phyloP scores from a whole-genome alignment of 805 yeast genomes.

The Myxozyma lipomycoides region DNA sequence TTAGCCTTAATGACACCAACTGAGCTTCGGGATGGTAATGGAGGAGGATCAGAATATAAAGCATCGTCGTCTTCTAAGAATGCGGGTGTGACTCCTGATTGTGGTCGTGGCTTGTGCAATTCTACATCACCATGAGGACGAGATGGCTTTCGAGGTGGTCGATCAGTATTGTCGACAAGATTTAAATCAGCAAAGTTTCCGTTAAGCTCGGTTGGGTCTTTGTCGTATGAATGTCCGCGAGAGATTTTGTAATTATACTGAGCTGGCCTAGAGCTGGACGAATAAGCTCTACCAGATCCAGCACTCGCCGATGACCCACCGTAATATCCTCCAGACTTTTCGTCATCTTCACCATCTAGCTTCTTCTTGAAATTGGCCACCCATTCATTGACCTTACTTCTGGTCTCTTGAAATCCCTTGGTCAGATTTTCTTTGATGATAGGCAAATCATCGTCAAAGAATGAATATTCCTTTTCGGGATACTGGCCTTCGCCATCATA shows the following conservation, averaged over 20 bases:
- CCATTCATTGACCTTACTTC: conserved; percentile 73
- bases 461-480: conserved; percentile 27
- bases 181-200: conserved; percentile 50
- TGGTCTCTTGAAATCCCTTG: conserved; percentile 78
- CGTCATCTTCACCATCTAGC: conserved; percentile 39
- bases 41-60: conserved; percentile 5
- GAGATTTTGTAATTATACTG: conserved; percentile 10
- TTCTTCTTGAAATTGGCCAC: conserved; percentile 62
- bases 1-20: not conserved
- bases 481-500: conserved; percentile 8
- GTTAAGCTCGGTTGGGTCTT: conserved; percentile 53
- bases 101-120: not conserved
- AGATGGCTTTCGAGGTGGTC: conserved; percentile 35
- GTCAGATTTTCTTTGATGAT: conserved; percentile 64
- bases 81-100: not conserved
- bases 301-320: not conserved
- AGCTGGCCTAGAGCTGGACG: conserved; percentile 3
- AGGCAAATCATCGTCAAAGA: conserved; percentile 40
- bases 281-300: not conserved
- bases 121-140: conserved; percentile 30
- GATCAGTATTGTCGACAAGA: conserved; percentile 40
- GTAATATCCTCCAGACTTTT: not conserved
- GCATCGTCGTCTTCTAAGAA: conserved; percentile 12
- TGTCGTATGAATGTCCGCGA: conserved; percentile 42
- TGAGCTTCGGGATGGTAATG: conserved; percentile 6